Base-by-base conservation (phyloP, 106 monocot species). In the Amphibolis antarctica region DNA sequence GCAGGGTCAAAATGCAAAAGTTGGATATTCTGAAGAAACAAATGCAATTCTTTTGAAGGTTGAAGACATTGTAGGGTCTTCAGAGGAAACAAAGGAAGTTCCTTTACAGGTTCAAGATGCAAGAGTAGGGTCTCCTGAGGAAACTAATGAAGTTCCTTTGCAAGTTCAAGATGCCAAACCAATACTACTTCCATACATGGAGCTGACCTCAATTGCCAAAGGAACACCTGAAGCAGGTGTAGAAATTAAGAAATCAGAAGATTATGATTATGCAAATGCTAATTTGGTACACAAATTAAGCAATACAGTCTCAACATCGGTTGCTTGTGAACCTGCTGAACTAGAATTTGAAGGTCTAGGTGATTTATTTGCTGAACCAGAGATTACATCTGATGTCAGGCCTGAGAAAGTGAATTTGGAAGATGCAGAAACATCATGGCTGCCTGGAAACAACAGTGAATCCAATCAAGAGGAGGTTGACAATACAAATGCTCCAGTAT, bases 311-410 rank as follows among this genome's bases (percentile, higher is more conserved):
- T 27, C 77, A 66, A 52, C 72, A 20, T 51, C 55, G 24, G 43
- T 62, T 48, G 59, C 44, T 23, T 60, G 15, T 64, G 73, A 84
- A 25, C 69, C 71, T 58, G 71, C 62, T 22, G 85, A 83, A 67
- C 59, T 9, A 48, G 96, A 87, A 0, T 98, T 81, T 73, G 82
- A 76, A 64, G 91, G 90, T 28, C 65, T 98, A 75, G 82, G 84
- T 44, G 80, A 85, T 62, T 72, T 98, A 57, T 88, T 98, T 59
- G 80, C 84, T 80, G 90, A 91, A 56, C 81, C 82, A 9, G 90
- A 90, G 55, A 60, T 66, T 66, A 78, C 77, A 71, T 85, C 87
- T 62, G 74, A 67, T 61, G 43, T 57, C 11, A 77, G 70, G 36
- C 47, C 20, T 46, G 80, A 66, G 64, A 59, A 46, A 27, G 71